Evolutionary conservation across 2,329 filamentous ascomycete species (phyloP).

Genomic region (Cladosporium cucumerinum): DNA sequence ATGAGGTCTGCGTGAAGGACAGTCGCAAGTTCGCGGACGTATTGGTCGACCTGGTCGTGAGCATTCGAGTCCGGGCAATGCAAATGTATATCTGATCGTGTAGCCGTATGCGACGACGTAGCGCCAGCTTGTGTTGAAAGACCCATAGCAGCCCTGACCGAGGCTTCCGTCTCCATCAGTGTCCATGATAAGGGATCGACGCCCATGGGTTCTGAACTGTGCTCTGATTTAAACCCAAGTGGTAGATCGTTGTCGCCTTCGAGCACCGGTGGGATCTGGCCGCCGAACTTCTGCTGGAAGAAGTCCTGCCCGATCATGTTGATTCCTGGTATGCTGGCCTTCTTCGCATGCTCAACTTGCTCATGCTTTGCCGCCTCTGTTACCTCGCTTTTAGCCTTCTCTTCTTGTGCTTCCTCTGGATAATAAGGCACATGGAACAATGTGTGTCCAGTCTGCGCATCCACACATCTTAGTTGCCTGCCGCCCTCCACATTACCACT

Average conservation of each 20-base stretch:
- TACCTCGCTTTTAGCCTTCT: background rate
- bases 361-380: constrained; percentile 17
- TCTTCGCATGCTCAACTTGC: constrained; percentile 17
- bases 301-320: constrained; percentile 21
- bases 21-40: constrained; percentile 62
- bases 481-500: constrained; percentile 7
- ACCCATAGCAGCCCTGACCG: constrained; percentile 21
- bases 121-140: background rate
- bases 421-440: constrained; percentile 32
- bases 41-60: constrained; percentile 51
- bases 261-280: constrained; percentile 9
- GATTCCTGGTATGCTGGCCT: constrained; percentile 13
- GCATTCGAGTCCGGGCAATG: constrained; percentile 56
- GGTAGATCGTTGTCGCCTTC: constrained; percentile 6
- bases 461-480: constrained; percentile 29
- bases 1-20: constrained; percentile 65
- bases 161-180: constrained; percentile 29
- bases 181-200: constrained; percentile 13
- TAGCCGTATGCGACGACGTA: constrained; percentile 25
- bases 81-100: constrained; percentile 30
- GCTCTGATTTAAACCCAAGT: background rate
- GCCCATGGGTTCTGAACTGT: background rate
- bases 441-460: constrained; percentile 31
- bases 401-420: constrained; percentile 13
- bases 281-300: constrained; percentile 22